Evolutionary conservation across 805 yeast species (phyloP).

Genomic region (Sugiyamaella chiloensis): DNA sequence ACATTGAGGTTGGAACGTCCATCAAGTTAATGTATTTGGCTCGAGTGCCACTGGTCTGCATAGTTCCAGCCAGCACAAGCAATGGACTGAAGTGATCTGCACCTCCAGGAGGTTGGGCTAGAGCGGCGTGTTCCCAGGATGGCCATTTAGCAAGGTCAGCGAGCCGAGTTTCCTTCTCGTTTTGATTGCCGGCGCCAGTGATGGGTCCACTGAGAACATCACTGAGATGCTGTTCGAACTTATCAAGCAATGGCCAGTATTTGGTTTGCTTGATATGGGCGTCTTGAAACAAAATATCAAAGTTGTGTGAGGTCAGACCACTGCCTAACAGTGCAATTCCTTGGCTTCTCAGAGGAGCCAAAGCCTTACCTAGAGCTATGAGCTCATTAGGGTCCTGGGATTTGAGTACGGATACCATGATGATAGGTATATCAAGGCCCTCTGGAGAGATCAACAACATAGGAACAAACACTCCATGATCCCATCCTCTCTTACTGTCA

Average conservation of each 20-base stretch:
- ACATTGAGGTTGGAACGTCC: constrained; percentile 10
- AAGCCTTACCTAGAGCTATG: constrained; percentile 7
- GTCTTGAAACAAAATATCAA: constrained; percentile 2
- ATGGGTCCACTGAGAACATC: background rate
- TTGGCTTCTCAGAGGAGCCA: constrained; percentile 11
- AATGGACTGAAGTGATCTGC: constrained; percentile 14
- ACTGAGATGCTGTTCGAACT: background rate
- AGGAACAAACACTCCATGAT: constrained; percentile 16
- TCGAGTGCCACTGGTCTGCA: constrained; percentile 1
- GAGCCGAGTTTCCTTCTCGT: background rate
- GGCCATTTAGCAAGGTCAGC: constrained; percentile 7
- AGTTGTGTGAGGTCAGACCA: constrained; percentile 12
- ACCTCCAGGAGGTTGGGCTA: constrained; percentile 9
- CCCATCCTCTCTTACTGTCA: constrained; percentile 14
- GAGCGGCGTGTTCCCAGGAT: constrained; percentile 7
- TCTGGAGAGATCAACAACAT: constrained; percentile 11
- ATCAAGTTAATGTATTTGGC: background rate
- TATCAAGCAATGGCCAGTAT: background rate
- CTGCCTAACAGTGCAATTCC: constrained; percentile 14
- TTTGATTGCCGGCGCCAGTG: background rate
- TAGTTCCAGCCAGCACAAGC: constrained; percentile 13
- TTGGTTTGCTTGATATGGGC: background rate
- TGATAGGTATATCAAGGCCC: constrained; percentile 12
- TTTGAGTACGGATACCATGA: constrained; percentile 8
- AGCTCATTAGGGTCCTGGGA: constrained; percentile 9